These are phyloP conservation scores for Tieghemostelium lacteum DNA, from an alignment of 78 protist genomes.

Conservation along the genomic window DNA sequence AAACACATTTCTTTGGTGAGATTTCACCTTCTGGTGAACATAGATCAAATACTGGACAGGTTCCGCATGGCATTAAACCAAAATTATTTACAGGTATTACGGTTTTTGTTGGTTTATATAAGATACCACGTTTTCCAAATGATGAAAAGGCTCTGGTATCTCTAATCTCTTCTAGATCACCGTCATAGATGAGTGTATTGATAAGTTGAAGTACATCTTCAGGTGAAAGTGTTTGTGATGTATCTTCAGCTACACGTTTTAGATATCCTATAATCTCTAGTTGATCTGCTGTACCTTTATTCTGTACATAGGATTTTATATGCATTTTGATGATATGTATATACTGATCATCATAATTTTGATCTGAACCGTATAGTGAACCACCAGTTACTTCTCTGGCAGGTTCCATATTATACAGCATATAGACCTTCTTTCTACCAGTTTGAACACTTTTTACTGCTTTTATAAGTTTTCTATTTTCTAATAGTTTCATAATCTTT, in stretches of 20 bases:
- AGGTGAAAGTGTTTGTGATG: not conserved
- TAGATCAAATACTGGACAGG: conserved; percentile 72
- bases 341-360: conserved; percentile 67
- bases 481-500: conserved; percentile 73
- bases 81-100: conserved; percentile 51
- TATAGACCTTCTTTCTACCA: conserved; percentile 82
- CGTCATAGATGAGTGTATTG: conserved; percentile 48
- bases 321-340: conserved; percentile 38
- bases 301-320: conserved; percentile 11
- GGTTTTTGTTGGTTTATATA: conserved; percentile 61
- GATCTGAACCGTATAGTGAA: conserved; percentile 43
- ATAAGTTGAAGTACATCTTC: conserved; percentile 18
- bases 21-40: conserved; percentile 70
- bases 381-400: conserved; percentile 81
- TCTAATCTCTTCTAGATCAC: conserved; percentile 67
- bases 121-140: conserved; percentile 14
- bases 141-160: conserved; percentile 12
- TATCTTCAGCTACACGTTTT: conserved; percentile 36
- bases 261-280: conserved; percentile 37
- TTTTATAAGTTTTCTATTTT: conserved; percentile 76
- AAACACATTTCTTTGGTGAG: conserved; percentile 73
- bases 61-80: conserved; percentile 83
- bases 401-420: conserved; percentile 85
- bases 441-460: conserved; percentile 76
- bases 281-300: conserved; percentile 51